phyloP scores from a whole-genome alignment of 2,329 filamentous ascomycete species.

The Drechmeria coniospora region DNA sequence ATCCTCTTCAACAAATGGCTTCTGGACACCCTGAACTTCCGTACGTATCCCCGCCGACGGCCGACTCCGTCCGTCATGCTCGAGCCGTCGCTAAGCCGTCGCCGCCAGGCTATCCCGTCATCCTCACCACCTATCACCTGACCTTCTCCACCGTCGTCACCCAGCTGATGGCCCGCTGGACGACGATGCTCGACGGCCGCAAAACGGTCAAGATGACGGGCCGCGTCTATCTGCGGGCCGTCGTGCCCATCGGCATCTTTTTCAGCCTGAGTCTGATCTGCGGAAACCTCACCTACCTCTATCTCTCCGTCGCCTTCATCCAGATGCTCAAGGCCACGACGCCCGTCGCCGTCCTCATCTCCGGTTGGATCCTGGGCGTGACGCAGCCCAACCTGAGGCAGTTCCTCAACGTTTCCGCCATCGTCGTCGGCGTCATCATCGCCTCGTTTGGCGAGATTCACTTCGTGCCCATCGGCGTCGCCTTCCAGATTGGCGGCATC shows the following conservation, averaged over 20 bases:
- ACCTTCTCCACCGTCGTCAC: conserved; percentile 88
- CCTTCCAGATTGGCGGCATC: conserved; percentile 66
- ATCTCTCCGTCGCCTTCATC: conserved; percentile 91
- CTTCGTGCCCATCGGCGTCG: conserved; percentile 67
- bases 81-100: conserved; percentile 6
- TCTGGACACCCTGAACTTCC: conserved; percentile 69
- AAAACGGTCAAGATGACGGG: conserved; percentile 97
- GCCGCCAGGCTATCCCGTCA: conserved; percentile 50
- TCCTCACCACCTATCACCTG: conserved; percentile 93
- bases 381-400: conserved; percentile 72
- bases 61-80: conserved; percentile 1
- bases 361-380: conserved; percentile 77
- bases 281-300: conserved; percentile 89
- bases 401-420: conserved; percentile 84
- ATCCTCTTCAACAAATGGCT: conserved; percentile 99
- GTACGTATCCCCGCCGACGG: conserved; percentile 14
- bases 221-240: conserved; percentile 79
- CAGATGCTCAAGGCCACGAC: conserved; percentile 99
- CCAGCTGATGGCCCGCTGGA: conserved; percentile 81
- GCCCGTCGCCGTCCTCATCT: conserved; percentile 80
- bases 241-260: conserved; percentile 88
- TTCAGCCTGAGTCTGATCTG: conserved; percentile 95
- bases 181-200: conserved; percentile 76
- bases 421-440: conserved; percentile 87
- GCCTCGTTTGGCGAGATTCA: conserved; percentile 92